phyloP scores from a whole-genome alignment of 345 rosid genomes.

The Eucalyptus regnans region DNA sequence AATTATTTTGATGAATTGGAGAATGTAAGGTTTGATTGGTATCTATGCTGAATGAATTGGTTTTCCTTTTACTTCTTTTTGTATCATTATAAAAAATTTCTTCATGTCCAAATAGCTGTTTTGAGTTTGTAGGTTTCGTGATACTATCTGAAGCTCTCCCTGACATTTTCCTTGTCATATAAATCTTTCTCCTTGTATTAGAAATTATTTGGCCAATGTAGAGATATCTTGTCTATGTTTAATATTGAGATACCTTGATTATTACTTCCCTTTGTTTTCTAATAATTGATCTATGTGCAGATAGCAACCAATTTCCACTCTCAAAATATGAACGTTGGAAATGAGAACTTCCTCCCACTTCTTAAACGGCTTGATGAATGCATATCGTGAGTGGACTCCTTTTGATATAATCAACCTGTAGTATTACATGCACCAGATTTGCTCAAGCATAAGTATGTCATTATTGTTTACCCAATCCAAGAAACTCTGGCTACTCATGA shows the following conservation, averaged over 20 bases:
- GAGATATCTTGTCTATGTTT: not conserved
- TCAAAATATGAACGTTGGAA: slow-evolving; percentile 72
- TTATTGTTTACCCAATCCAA: not conserved
- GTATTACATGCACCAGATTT: not conserved
- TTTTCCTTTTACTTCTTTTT: not conserved
- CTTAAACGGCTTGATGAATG: slow-evolving; percentile 93
- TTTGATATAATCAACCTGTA: not conserved
- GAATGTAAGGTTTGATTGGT: slow-evolving; percentile 86
- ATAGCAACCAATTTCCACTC: slow-evolving; percentile 82
- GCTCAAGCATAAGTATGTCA: not conserved
- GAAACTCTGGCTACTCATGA: not conserved
- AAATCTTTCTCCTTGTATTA: not conserved
- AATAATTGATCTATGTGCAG: slow-evolving; percentile 20
- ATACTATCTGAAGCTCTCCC: not conserved
- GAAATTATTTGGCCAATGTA: not conserved
- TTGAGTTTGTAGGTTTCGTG: not conserved
- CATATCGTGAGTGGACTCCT: slow-evolving; percentile 60
- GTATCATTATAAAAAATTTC: not conserved
- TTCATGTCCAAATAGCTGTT: not conserved
- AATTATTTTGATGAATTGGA: slow-evolving; percentile 97
- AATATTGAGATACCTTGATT: not conserved
- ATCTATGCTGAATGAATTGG: slow-evolving; percentile 8
- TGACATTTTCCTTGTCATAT: not conserved
- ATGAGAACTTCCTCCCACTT: slow-evolving; percentile 68
- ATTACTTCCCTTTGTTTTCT: not conserved